Evolutionary conservation across 1,284 basidiomycete genomes (phyloP), one percentile per base, ranked within the genome.

Genomic region (Cutaneotrichosporon sp.): DNA sequence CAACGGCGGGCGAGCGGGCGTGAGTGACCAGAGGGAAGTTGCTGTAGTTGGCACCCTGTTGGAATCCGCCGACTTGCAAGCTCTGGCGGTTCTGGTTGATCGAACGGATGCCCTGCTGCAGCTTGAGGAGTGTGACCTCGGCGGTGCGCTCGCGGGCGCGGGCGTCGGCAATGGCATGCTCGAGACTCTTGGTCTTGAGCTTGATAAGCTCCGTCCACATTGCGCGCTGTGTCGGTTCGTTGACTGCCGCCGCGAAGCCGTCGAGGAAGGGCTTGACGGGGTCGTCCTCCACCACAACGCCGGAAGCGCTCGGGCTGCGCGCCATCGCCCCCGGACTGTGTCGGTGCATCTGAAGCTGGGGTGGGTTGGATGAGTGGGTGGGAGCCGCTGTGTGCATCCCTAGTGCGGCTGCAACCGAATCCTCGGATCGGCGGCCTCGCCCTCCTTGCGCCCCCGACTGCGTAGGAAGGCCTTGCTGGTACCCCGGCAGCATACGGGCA

Each of bases 141-240:
- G 78, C 78, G 55, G 78, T 74, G 40, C 69, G 70, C 62, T 78
- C 78, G 50, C 72, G 75, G 46, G 71, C 64, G 51, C 72, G 70
- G 30, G 78, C 76, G 58, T 78, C 71, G 10, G 76, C 78, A 30
- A 81, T 81, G 66, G 79, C 74, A 22, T 78, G 66, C 68, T 81
- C 78, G 30, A 81, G 63, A n/a, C 69, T 61, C 49, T 66, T 68
- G 11, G 73, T 76, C 61, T 77, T 74, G 49, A 78, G 64, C 51
- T 66, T 66, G 47, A 80, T 75, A 10, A 77, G 62, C 58, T 80
- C 74, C 1, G 76, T 76, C 76, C 76, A 80, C 50, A 77, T 65
- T 0, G 68, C 69, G 46, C 70, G 69, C 34, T 70, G 58, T 1
- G 62, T 56, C 1, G 76, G 70, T 61, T 74, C 70, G 26, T 73